A percentile compares a stretch with the other conserved stretches of the same genome.
These are phyloP conservation scores for Trichoderma guizhouense DNA, from an alignment of 2,329 filamentous ascomycete species.

Conservation along the genomic window DNA sequence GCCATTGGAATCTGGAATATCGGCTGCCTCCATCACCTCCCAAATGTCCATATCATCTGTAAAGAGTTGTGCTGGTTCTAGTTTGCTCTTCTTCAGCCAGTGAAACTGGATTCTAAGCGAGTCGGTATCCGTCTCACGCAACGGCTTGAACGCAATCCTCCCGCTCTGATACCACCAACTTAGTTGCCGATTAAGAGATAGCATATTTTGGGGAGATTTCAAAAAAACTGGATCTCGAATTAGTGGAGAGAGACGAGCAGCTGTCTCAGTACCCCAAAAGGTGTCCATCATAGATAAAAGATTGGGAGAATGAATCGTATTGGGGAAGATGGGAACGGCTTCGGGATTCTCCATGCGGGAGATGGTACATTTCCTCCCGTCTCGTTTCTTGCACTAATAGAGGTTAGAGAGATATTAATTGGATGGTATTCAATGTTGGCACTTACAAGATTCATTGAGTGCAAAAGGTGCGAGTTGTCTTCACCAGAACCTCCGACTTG, in stretches of 20 bases:
- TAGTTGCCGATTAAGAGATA: background rate
- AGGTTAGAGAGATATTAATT: background rate
- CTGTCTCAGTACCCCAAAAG: background rate
- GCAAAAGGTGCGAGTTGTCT: background rate
- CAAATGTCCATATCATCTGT: background rate
- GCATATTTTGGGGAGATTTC: background rate
- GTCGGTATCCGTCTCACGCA: background rate
- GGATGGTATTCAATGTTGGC: background rate
- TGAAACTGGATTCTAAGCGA: background rate
- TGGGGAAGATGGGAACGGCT: background rate
- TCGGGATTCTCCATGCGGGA: background rate
- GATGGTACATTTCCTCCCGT: accelerated
- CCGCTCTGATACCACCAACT: background rate
- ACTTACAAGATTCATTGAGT: background rate
- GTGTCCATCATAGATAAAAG: background rate
- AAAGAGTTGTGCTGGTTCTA: background rate
- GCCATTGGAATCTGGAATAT: background rate
- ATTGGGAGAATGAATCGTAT: background rate
- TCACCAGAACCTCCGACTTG: background rate
- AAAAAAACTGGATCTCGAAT: accelerated
- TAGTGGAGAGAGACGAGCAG: background rate
- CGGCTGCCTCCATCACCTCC: background rate
- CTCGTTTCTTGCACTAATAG: background rate
- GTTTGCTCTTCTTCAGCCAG: background rate
- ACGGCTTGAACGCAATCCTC: background rate